Percentiles rank a stretch among this genome's conserved stretches.
Conservation (phyloP, 1,139 yeast genomes). For the Taiozyma onychis region DNA sequence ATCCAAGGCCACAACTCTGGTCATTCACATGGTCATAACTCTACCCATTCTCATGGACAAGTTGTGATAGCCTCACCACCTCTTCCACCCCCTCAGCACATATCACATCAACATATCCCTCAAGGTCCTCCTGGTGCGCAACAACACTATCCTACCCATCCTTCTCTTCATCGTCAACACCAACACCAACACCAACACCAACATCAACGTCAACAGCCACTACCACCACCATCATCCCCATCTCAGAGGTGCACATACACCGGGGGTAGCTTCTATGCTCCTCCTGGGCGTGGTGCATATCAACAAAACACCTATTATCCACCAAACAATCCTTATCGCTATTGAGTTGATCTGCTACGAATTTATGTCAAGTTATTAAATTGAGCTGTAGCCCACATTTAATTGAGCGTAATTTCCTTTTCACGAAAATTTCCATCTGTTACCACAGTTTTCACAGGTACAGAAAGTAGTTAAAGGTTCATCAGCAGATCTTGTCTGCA, state of each 20-base stretch:
- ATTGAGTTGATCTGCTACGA: not conserved
- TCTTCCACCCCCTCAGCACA: not conserved
- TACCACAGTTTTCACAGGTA: constrained; percentile 96
- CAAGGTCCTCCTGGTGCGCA: not conserved
- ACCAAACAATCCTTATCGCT: not conserved
- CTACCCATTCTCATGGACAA: not conserved
- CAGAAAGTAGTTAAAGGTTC: constrained; percentile 98
- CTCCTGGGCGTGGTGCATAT: not conserved
- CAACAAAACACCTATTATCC: not conserved
- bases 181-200: not conserved
- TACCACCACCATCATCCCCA: not conserved
- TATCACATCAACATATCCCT: not conserved
- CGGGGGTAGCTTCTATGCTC: not conserved
- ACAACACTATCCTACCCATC: not conserved
- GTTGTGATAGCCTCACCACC: not conserved
- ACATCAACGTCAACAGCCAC: not conserved
- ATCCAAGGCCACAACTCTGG: not conserved
- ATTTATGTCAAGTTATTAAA: not conserved
- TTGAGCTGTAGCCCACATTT: not conserved
- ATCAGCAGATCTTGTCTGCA: constrained; percentile 98
- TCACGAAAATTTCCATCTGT: constrained; percentile 90
- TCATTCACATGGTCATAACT: not conserved
- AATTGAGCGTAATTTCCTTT: not conserved
- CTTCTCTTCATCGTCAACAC: not conserved
- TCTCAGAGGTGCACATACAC: not conserved